Base-by-base conservation (phyloP, 257 asterid species). In the Handroanthus guayacan region DNA sequence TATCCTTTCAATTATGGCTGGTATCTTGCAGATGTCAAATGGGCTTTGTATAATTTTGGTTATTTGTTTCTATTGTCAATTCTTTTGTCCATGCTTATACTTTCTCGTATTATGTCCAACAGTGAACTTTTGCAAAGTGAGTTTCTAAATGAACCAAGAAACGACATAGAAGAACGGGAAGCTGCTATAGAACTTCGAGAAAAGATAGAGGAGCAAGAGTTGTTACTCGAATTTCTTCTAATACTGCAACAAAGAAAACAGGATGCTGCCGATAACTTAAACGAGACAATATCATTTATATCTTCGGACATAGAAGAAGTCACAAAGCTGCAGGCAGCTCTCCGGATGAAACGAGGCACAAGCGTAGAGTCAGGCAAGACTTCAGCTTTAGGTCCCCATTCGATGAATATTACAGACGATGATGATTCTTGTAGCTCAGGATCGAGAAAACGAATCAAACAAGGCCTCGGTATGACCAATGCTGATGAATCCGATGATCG, bases 121-220 rank as follows among this genome's bases (percentile, higher is more conserved):
- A 95, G 99, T 70, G 98, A 90, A 71, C 78, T 95, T 82, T 60
- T 93, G 92, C 90, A 91, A 87, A 95, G 99, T 68, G 97, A 91
- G 72, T 93, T 95, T 78, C 84, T 95, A 65, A 93, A 82, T 71
- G 97, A 87, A 75, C 98, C 97, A 34, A 91, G 89, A 84, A 86
- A 84, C 37, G 90, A 86, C 67, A 76, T 93, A 72, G 92, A 93
- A 82, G 97, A 93, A 56, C 93, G 96, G 31, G 93, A 91, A 84
- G 94, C 95, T 54, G 95, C 93, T 14, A 86, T 89, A 78, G 90
- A 89, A 72, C 92, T 95, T 67, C 84, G 90, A 72, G 99, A 93
- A 80, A 82, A 83, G 74, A 93, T 95, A 76, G 97, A 95, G 41
- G 97, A 95, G 83, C 96, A 91, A 55, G 98, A 95, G 80, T 76